Percentiles rank a stretch among this genome's conserved stretches.
These are phyloP conservation scores for Trametes sanguinea DNA, from an alignment of 768 basidiomycete species.

Conservation along the genomic window DNA sequence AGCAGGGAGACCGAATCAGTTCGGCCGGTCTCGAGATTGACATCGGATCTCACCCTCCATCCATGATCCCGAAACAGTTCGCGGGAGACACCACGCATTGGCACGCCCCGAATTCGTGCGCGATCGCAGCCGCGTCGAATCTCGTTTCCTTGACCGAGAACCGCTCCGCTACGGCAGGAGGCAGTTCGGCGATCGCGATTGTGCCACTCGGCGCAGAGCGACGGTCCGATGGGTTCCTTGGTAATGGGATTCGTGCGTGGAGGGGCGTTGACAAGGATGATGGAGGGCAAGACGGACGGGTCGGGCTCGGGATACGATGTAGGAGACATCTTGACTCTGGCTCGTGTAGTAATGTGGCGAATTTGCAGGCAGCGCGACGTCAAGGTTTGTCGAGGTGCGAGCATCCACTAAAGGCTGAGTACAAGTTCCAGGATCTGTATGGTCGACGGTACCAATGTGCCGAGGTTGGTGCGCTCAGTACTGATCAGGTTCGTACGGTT, in stretches of 20 bases:
- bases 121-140: slow-evolving; percentile 9
- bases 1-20: too few relatives aligned
- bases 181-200: slow-evolving; percentile 5
- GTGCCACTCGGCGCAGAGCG: slow-evolving; percentile 14
- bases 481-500: too few relatives aligned
- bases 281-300: slow-evolving; percentile 7
- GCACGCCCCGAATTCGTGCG: slow-evolving; percentile 13
- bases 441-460: too few relatives aligned
- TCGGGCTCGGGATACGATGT: not conserved
- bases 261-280: slow-evolving; percentile 13
- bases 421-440: too few relatives aligned
- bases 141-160: slow-evolving; percentile 13
- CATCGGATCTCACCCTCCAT: slow-evolving; percentile 20
- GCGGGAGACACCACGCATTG: slow-evolving; percentile 28
- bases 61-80: slow-evolving; percentile 29
- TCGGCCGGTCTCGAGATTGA: too few relatives aligned
- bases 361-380: too few relatives aligned
- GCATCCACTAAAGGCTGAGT: too few relatives aligned
- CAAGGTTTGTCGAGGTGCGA: too few relatives aligned
- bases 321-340: not conserved
- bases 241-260: not conserved
- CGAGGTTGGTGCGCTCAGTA: too few relatives aligned
- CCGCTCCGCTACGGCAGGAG: slow-evolving; percentile 3
- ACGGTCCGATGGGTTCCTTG: not conserved
- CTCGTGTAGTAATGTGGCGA: too few relatives aligned